A percentile compares a stretch with the other conserved stretches of the same genome.
Evolutionary conservation across 1,284 basidiomycete genomes (phyloP).

Genomic region (Pulchroboletus neoregius): DNA sequence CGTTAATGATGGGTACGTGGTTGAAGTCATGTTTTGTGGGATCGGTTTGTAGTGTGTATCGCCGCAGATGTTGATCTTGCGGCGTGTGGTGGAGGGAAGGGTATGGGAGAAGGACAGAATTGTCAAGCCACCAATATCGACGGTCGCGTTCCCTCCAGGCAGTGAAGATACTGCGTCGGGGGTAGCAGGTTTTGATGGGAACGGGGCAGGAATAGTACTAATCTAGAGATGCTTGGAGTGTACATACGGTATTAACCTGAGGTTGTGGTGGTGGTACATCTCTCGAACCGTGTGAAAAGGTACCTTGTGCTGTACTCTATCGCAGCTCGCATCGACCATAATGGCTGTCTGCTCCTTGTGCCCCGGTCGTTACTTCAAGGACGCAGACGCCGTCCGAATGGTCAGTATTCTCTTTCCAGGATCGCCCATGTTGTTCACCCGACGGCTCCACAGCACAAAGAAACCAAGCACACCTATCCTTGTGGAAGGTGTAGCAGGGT

Average conservation of each 20-base stretch:
- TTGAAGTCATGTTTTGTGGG: not conserved
- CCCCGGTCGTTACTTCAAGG: constrained; percentile 15
- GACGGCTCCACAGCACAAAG: constrained; percentile 16
- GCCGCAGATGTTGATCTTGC: constrained; percentile 12
- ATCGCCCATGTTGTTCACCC: constrained; percentile 1
- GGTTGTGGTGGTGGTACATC: too few relatives aligned
- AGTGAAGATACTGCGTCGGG: not conserved
- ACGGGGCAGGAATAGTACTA: too few relatives aligned
- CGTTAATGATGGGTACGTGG: not conserved
- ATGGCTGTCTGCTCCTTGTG: constrained; percentile 24
- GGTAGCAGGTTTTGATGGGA: too few relatives aligned
- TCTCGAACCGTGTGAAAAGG: constrained; percentile 12
- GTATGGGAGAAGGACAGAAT: constrained; percentile 1
- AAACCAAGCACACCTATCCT: constrained; percentile 10
- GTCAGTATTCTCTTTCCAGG: constrained; percentile 13
- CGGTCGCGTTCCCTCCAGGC: not conserved
- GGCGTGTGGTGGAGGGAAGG: constrained; percentile 6
- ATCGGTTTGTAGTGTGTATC: constrained; percentile 13
- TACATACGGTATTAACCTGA: too few relatives aligned
- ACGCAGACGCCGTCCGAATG: constrained; percentile 9
- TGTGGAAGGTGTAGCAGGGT: constrained; percentile 16
- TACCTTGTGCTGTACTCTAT: not conserved
- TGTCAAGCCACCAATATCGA: not conserved
- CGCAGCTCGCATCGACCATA: not conserved
- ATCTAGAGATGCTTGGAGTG: too few relatives aligned